Evolutionary conservation across 805 yeast species (phyloP).

Genomic region (Candida koratica): DNA sequence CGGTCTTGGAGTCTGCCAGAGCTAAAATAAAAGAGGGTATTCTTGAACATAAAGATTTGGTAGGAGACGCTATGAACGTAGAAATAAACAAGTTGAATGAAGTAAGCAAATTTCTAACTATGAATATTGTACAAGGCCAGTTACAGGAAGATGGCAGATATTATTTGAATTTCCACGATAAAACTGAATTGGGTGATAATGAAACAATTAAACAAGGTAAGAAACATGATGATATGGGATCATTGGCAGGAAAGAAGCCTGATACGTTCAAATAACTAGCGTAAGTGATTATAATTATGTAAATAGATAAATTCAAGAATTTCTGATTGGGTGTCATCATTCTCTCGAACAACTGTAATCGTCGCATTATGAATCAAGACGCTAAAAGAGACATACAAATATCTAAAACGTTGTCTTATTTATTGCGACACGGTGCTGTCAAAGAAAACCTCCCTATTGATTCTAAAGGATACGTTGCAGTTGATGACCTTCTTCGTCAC

Average conservation of each 20-base stretch:
- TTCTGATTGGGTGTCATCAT: background rate
- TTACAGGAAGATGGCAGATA: constrained; percentile 43
- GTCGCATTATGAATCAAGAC: constrained; percentile 10
- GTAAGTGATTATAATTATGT: background rate
- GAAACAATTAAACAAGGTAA: constrained; percentile 62
- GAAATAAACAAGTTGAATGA: constrained; percentile 57
- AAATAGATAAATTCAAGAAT: background rate
- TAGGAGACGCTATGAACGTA: constrained; percentile 24
- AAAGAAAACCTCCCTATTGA: constrained; percentile 65
- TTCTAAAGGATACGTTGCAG: constrained; percentile 58
- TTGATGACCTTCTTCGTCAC: constrained; percentile 52
- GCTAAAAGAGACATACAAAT: constrained; percentile 46
- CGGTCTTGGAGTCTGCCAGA: constrained; percentile 57
- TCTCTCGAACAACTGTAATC: background rate
- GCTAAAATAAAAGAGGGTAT: constrained; percentile 54
- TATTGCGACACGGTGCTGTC: constrained; percentile 82
- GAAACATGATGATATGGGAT: constrained; percentile 37
- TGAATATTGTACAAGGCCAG: constrained; percentile 85
- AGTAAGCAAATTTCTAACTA: constrained; percentile 62
- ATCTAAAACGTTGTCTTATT: constrained; percentile 70
- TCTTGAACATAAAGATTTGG: constrained; percentile 26
- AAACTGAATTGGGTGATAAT: constrained; percentile 89
- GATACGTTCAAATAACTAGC: constrained; percentile 3
- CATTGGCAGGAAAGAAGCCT: constrained; percentile 51
- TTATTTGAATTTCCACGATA: constrained; percentile 66